Percentiles rank a stretch among this genome's conserved stretches.
These are phyloP conservation scores for Oldenlandia corymbosa DNA, from an alignment of 257 asterid genomes.

Conservation along the genomic window DNA sequence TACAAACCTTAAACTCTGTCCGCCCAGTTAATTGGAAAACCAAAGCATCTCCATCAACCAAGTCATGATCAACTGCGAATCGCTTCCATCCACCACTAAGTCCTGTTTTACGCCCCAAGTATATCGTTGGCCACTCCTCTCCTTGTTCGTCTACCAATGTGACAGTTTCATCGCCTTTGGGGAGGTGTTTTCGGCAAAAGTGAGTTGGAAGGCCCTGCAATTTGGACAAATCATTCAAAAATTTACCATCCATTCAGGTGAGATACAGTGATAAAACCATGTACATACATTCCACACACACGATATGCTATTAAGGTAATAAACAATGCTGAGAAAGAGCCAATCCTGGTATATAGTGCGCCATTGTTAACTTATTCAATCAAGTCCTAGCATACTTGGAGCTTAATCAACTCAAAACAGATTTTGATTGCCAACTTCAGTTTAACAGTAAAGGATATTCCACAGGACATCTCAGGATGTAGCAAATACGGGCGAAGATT, in stretches of 20 bases:
- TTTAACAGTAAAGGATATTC: too few relatives aligned
- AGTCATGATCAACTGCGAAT: constrained; percentile 72
- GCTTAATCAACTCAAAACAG: not conserved
- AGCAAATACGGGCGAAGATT: too few relatives aligned
- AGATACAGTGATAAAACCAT: not conserved
- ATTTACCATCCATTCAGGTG: not conserved
- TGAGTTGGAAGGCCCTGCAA: constrained; percentile 70
- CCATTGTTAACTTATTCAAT: not conserved
- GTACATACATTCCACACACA: not conserved
- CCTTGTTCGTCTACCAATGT: constrained; percentile 60
- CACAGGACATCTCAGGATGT: too few relatives aligned
- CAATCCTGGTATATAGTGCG: not conserved
- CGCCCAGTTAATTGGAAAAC: constrained; percentile 59
- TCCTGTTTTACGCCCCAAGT: constrained; percentile 62
- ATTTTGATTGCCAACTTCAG: too few relatives aligned
- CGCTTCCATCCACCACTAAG: constrained; percentile 95
- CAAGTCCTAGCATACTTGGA: not conserved
- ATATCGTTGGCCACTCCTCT: constrained; percentile 63
- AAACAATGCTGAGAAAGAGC: not conserved
- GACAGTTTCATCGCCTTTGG: constrained; percentile 48
- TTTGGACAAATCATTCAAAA: not conserved
- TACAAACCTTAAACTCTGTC: constrained; percentile 61
- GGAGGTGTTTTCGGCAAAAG: constrained; percentile 58
- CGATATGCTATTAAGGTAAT: not conserved
- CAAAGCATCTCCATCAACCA: constrained; percentile 82